Evolutionary conservation across 768 basidiomycete genomes (phyloP).

Genomic region (Lactarius evosmus): DNA sequence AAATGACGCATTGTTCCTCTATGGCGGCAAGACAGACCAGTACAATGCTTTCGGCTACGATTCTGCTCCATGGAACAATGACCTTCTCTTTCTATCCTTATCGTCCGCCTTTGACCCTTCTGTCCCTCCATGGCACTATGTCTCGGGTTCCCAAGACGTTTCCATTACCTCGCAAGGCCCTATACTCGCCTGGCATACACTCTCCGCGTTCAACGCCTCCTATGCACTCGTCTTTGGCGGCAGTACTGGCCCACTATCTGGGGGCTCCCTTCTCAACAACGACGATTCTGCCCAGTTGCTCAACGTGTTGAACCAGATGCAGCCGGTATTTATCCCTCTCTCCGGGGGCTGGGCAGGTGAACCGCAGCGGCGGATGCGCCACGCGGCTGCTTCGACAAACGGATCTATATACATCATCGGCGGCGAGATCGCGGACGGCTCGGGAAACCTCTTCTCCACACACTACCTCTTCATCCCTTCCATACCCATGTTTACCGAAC

Average conservation of each 20-base stretch:
- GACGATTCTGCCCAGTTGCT: slow-evolving; percentile 66
- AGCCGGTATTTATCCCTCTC: slow-evolving; percentile 49
- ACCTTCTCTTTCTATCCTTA: slow-evolving; percentile 68
- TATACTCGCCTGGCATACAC: slow-evolving; percentile 72
- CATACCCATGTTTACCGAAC: slow-evolving; percentile 47
- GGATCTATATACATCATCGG: slow-evolving; percentile 71
- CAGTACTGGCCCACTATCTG: slow-evolving; percentile 57
- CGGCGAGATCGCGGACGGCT: slow-evolving; percentile 80
- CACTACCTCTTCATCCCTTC: slow-evolving; percentile 60
- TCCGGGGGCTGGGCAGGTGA: slow-evolving; percentile 55
- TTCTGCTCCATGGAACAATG: slow-evolving; percentile 68
- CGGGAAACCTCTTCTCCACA: slow-evolving; percentile 56
- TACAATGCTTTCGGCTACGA: slow-evolving; percentile 67
- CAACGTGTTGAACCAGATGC: slow-evolving; percentile 38
- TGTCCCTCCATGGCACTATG: slow-evolving; percentile 65
- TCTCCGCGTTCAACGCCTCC: slow-evolving; percentile 60
- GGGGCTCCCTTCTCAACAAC: slow-evolving; percentile 45
- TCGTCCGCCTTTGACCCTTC: slow-evolving; percentile 53
- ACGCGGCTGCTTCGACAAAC: slow-evolving; percentile 52
- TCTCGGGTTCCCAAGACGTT: slow-evolving; percentile 45
- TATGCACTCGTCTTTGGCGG: slow-evolving; percentile 72
- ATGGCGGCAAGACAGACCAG: slow-evolving; percentile 79
- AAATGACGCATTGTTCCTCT: slow-evolving; percentile 59
- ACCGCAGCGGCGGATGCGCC: slow-evolving; percentile 75
- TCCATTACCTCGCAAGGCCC: slow-evolving; percentile 51